Base-by-base conservation (phyloP, 495 filamentous ascomycete species). In the Aspergillus haitiensis region DNA sequence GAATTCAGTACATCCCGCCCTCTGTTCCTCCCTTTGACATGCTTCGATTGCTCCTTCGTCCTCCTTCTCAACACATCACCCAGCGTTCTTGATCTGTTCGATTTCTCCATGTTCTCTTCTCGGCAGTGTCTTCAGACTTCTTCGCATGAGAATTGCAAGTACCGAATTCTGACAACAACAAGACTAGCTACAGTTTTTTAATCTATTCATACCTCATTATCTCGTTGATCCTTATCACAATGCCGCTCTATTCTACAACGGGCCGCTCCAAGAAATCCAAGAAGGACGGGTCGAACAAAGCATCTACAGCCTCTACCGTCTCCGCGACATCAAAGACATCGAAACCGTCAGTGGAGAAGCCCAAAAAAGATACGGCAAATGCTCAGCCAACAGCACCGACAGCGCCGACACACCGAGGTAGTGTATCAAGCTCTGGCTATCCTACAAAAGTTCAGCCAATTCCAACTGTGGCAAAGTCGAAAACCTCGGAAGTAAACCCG, bases 241-340 rank as follows among this genome's bases (percentile, higher is more conserved):
- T 78, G 75, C 71, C 70, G 48, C 59, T 70, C 60, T 66, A 72
- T 54, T 62, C 61, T 32, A 60, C 53, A 21, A 65, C 66, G 44
- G 58, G 64, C 59, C 72, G 64, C 46, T 63, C 66, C 15, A 71
- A 66, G 58, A 74, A 68, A 55, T 35, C 68, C 7, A 72, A 60
- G 51, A 76, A 74, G 54, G 71, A 76, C 55, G 65, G 67, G 36
- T 61, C 66, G 37, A 71, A 66, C 37, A 69, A 66, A 49, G 49
- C 64, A 5, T 64, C 67, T 4, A 68, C 65, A 27, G 65, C 67
- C 16, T 76, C 73, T 4, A 59, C 63, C 8, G 54, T 71, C n/a
- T 76, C 73, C 8, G 61, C 64, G 9, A 58, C 32, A 33, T 65
- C 66, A 7, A 67, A 63, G 47, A 45, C 39, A 8, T 50, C 64